Evolutionary conservation across 2,329 filamentous ascomycete genomes (phyloP), one percentile per base, ranked within the genome.

Genomic region (Colletotrichum agaves): DNA sequence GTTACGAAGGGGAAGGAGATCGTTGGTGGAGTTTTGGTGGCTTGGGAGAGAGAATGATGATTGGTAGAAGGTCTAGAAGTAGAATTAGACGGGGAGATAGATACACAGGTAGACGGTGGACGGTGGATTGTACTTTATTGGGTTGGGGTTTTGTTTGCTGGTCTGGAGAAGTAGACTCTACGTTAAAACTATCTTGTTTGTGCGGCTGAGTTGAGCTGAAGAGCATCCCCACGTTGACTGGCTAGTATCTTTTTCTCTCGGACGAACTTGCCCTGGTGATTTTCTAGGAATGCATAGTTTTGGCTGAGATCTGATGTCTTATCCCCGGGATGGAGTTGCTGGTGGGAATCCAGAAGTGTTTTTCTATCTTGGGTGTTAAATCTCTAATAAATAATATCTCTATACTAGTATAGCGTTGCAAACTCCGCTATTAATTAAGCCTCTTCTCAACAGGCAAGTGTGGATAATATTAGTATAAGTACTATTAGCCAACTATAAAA

Each of bases 1-100:
- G 88, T 93, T 70, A 86, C 86, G 12, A 84, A 84, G 63, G 87
- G 87, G 3, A 79, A 81, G 10, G 85, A 88, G 61, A 83, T 93
- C 63, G 88, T 87, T 1, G 76, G 81, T 15, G 71, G 76, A 17
- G 75, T 76, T 6, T 73, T 80, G 17, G 69, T 72, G 31, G 77
- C 77, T 44, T 82, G 80, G 80, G 41, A 0, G n/a, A 33, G 55
- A 8, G 27, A 23, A 39, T 58, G 47, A 35, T 13, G 23, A 23
- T 15, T 3, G 11, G 12, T 12, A n/a, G 6, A 31, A 31, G 47
- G n/a, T 8, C 31, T 19, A 59, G 43, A 37, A 2, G 8, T 21
- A 31, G 1, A 15, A 23, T 12, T 21, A n/a, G 15, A 27, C 12
- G 43, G 27, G 31, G 37, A 31, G 17, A 44, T 23, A 46, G 55